Evolutionary conservation across 331 rosid genomes (phyloP).

Genomic region (Dryas integrifolia): DNA sequence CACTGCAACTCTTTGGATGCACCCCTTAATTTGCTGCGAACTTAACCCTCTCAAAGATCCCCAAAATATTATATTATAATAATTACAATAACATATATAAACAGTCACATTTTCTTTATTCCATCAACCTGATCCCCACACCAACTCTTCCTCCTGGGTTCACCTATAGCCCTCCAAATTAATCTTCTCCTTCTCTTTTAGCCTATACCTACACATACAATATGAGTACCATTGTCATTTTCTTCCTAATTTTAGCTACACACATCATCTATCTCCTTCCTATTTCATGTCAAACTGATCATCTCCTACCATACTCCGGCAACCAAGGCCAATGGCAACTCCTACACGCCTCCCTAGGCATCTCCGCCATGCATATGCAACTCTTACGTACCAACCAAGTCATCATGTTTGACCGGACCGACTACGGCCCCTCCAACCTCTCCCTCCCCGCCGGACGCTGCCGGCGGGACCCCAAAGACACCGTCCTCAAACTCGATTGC

Average conservation of each 20-base stretch:
- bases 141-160: background rate
- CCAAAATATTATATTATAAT: background rate
- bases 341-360: conserved; percentile 50
- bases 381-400: conserved; percentile 48
- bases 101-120: conserved; percentile 13
- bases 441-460: conserved; percentile 49
- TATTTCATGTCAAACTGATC: conserved; percentile 16
- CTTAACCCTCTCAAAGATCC: conserved; percentile 21
- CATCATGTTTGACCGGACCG: conserved; percentile 61
- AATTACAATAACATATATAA: background rate
- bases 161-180: conserved; percentile 34
- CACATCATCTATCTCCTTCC: background rate
- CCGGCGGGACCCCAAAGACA: conserved; percentile 42
- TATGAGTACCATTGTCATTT: background rate
- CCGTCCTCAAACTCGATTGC: conserved; percentile 47
- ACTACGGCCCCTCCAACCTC: conserved; percentile 57
- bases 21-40: background rate
- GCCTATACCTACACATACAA: background rate
- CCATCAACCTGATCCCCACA: conserved; percentile 29
- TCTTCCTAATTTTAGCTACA: conserved; percentile 20
- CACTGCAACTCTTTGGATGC: conserved; percentile 24
- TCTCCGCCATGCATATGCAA: conserved; percentile 91
- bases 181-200: background rate
- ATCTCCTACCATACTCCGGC: background rate
- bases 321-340: conserved; percentile 54